Conservation (phyloP, 176 grass and related monocot species). For the Triticum monococcum region DNA sequence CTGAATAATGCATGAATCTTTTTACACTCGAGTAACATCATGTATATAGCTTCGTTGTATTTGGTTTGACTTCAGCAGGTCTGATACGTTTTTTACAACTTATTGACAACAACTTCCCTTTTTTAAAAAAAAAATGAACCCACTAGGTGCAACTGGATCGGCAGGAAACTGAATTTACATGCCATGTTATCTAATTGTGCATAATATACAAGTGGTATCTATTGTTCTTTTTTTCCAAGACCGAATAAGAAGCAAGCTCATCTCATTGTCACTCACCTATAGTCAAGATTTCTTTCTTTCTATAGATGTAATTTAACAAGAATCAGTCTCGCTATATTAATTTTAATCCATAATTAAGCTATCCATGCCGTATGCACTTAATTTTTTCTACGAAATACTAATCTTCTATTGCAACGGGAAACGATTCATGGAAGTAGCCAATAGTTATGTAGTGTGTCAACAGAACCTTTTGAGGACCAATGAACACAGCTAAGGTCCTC, state of each 20-base stretch:
- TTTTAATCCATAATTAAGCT: not conserved
- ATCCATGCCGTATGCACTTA: not conserved
- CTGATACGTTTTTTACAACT: not conserved
- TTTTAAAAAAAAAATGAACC: not conserved
- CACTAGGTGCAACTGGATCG: not conserved
- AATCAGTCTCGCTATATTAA: not conserved
- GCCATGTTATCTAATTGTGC: not conserved
- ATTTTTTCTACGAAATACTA: not conserved
- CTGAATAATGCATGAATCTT: not conserved
- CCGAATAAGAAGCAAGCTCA: not conserved
- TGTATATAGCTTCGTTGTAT: too few relatives aligned
- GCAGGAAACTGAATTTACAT: not conserved
- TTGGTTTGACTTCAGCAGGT: not conserved
- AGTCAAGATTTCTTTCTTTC: not conserved
- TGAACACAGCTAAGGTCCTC: not conserved
- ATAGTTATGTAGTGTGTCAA: too few relatives aligned
- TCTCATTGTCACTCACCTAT: not conserved
- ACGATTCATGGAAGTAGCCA: not conserved
- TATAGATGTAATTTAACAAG: not conserved
- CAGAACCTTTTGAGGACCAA: too few relatives aligned
- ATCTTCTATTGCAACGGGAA: not conserved
- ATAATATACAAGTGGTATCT: not conserved
- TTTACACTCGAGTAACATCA: not conserved
- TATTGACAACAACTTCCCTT: not conserved
- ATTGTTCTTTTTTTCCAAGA: not conserved